Evolutionary conservation across 768 basidiomycete species (phyloP).

Genomic region (Russula ochroleuca): DNA sequence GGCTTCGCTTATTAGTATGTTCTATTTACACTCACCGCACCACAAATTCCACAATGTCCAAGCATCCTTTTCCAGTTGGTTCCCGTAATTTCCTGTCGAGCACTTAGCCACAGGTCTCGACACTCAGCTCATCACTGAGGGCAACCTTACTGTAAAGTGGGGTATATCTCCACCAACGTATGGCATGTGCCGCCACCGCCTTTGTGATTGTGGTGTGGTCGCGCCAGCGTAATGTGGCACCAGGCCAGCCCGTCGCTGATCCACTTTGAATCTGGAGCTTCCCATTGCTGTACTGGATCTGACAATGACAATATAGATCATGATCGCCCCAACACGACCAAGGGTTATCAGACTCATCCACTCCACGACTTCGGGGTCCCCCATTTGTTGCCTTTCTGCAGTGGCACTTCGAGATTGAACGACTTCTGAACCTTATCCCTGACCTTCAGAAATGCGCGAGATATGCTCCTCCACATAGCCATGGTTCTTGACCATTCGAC

Average conservation of each 20-base stretch:
- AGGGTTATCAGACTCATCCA: constrained; percentile 2
- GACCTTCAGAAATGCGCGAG: background rate
- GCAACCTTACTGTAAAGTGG: background rate
- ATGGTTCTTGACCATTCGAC: background rate
- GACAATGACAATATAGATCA: background rate
- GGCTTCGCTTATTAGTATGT: background rate
- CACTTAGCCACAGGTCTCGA: background rate
- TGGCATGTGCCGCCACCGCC: background rate
- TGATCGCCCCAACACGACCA: background rate
- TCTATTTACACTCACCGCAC: background rate
- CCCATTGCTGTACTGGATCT: too few relatives aligned
- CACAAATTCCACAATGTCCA: too few relatives aligned
- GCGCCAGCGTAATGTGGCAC: too few relatives aligned
- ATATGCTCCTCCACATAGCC: background rate
- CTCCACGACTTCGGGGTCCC: background rate
- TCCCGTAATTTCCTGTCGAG: background rate
- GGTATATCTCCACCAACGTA: background rate
- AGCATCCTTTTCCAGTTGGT: background rate
- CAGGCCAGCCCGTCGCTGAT: too few relatives aligned
- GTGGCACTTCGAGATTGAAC: background rate
- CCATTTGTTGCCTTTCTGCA: background rate
- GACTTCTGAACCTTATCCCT: constrained; percentile 1
- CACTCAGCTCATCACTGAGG: background rate
- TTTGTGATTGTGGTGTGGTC: background rate
- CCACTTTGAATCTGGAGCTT: too few relatives aligned